Evolutionary conservation across 768 basidiomycete species (phyloP), one percentile per base, ranked within the genome.

Genomic region (Cystobasidium onofrii): DNA sequence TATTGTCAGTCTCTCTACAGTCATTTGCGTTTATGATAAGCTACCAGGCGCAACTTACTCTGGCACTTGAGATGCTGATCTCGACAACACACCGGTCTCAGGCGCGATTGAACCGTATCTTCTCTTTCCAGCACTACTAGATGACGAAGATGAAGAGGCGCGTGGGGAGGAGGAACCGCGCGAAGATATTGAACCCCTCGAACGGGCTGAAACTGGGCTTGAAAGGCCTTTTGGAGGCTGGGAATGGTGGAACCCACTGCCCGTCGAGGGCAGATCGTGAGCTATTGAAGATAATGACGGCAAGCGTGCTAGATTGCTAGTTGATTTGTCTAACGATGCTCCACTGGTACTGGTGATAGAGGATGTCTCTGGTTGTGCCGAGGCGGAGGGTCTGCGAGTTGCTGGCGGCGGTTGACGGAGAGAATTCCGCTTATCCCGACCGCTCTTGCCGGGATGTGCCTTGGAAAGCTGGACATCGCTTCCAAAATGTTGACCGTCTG

Each of bases 111-210:
- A 60, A 31, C 52, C 54, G 23, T 41, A 41, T 27, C 69, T 39
- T 15, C 27, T 31, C 39, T 52, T 31, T n/a, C 69, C n/a, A 27
- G 25, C 12, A 60, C 69, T 60, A 41, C 54, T 60, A 29, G 54
- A 55, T 15, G 69, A 71, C 13, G 69, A 36, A 10, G 50, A 71
- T 7, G 69, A 57, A 39, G 50, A 27, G 12, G 69, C 23, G 34
- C 41, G 52, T 36, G 69, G 55, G 6, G 69, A 71, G 39, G 69
- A 71, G 39, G 69, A 71, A 1, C 69, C 69, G n/a, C 69, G 50
- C 23, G 69, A 61, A 2, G 52, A 55, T 4, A 27, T 25, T 29
- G 29, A 39, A 27, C 27, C 54, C 3, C 65, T 9, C 4, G 63
- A 64, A 34, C 63, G 63, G n/a, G 63, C 63, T 46, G 63, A 64